These are phyloP conservation scores for Capronia coronata DNA, from an alignment of 2,329 filamentous ascomycete genomes.

Conservation along the genomic window DNA sequence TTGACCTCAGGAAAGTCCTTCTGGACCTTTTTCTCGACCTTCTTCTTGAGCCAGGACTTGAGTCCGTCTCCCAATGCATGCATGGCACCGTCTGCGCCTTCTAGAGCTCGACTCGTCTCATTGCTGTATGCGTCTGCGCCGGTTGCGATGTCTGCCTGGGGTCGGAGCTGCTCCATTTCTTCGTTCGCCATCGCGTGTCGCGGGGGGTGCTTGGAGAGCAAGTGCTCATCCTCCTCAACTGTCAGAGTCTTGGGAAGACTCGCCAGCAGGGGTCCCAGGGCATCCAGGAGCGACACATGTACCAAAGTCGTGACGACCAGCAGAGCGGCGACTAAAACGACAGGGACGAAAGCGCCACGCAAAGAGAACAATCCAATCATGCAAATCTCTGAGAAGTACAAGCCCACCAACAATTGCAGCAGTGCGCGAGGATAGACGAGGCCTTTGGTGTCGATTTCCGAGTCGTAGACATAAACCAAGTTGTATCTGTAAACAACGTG, in stretches of 20 bases:
- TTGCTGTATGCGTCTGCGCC: constrained; percentile 34
- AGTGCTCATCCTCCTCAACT: constrained; percentile 15
- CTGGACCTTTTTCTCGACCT: constrained; percentile 18
- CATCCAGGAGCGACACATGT: constrained; percentile 53
- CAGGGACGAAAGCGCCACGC: constrained; percentile 45
- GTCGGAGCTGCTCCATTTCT: constrained; percentile 34
- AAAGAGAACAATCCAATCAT: constrained; percentile 74
- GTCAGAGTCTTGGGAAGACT: constrained; percentile 59
- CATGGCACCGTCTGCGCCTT: constrained; percentile 14
- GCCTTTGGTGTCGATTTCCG: constrained; percentile 76
- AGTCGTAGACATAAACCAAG: constrained; percentile 76
- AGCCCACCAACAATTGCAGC: constrained; percentile 75
- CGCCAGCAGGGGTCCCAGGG: constrained; percentile 44
- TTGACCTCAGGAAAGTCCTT: constrained; percentile 11
- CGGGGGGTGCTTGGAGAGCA: neutral
- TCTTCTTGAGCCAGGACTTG: constrained; percentile 13
- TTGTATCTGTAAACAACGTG: constrained; percentile 88
- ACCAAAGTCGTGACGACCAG: constrained; percentile 68
- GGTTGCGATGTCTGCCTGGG: constrained; percentile 37
- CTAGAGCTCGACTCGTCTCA: constrained; percentile 10
- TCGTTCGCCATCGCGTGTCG: constrained; percentile 25
- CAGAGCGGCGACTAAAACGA: constrained; percentile 69
- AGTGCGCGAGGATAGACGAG: constrained; percentile 81
- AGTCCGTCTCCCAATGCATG: constrained; percentile 15
- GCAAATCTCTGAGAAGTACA: constrained; percentile 78